A percentile compares a stretch with the other conserved stretches of the same genome.
phyloP scores from a whole-genome alignment of 495 filamentous ascomycete species.

The Recurvomyces mirabilis region DNA sequence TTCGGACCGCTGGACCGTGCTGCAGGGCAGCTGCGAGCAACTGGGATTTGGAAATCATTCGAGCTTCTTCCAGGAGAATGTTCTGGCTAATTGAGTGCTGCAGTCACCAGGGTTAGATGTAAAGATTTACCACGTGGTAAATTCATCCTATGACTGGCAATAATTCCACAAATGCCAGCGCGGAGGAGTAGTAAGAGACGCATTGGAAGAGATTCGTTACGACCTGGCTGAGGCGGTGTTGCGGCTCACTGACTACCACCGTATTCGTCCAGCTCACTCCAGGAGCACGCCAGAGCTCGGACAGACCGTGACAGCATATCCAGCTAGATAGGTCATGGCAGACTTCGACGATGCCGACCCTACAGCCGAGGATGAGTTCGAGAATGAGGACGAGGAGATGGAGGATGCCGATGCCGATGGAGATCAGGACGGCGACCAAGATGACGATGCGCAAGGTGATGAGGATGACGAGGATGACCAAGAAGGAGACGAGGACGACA shows the following conservation, averaged over 20 bases:
- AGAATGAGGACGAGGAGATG: conserved; percentile 38
- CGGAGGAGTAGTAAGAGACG: background rate
- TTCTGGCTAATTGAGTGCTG: no score
- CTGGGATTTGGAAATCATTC: no score
- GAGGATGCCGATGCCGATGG: conserved; percentile 38
- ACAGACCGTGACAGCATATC: no score
- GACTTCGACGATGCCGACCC: conserved; percentile 33
- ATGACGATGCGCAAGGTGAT: conserved; percentile 36
- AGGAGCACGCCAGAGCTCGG: no score
- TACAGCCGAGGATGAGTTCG: conserved; percentile 28
- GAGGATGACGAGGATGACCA: conserved; percentile 55
- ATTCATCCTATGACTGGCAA: no score
- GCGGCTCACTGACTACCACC: background rate
- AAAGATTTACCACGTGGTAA: no score
- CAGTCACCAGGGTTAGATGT: no score
- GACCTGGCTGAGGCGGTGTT: background rate
- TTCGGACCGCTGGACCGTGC: no score
- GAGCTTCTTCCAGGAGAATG: no score
- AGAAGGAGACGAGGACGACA: conserved; percentile 51
- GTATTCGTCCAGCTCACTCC: no score
- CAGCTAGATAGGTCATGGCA: no score
- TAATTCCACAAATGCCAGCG: conserved; percentile 14
- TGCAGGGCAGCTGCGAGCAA: no score
- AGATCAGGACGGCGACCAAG: conserved; percentile 28
- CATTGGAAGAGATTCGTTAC: background rate